Evolutionary conservation across 495 filamentous ascomycete species (phyloP).

Genomic region (Geoglossum glabrum): DNA sequence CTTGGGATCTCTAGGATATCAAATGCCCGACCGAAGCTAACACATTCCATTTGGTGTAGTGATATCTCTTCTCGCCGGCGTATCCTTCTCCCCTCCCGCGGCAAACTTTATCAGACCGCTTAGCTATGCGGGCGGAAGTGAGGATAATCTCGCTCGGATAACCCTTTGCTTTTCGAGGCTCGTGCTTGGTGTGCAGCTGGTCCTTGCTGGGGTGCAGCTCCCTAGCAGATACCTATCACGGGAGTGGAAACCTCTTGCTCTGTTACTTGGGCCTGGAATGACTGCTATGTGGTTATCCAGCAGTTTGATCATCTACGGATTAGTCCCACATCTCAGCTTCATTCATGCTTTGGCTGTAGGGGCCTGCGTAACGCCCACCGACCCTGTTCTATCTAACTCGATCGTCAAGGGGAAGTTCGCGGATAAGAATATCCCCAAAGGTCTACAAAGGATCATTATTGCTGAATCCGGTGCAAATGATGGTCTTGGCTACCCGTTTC

Average conservation of each 20-base stretch:
- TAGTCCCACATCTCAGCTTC: constrained; percentile 54
- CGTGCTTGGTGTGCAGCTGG: constrained; percentile 78
- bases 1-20: background rate
- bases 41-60: constrained; percentile 25
- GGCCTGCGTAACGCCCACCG: constrained; percentile 77
- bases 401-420: constrained; percentile 92
- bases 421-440: constrained; percentile 68
- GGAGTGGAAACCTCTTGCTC: constrained; percentile 59
- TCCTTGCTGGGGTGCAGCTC: constrained; percentile 79
- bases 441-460: constrained; percentile 68
- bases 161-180: constrained; percentile 75
- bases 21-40: background rate
- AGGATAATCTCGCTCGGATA: constrained; percentile 36
- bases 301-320: constrained; percentile 54
- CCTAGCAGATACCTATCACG: constrained; percentile 62
- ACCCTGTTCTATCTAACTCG: constrained; percentile 72
- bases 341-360: constrained; percentile 62
- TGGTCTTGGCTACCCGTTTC: constrained; percentile 80
- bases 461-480: constrained; percentile 87
- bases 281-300: constrained; percentile 73
- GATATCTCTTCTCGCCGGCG: constrained; percentile 62
- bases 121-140: constrained; percentile 49
- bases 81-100: constrained; percentile 58
- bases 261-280: constrained; percentile 78
- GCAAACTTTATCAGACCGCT: constrained; percentile 57